A percentile compares a stretch with the other conserved stretches of the same genome.
These are phyloP conservation scores for Cladosporium phlei DNA, from an alignment of 2,329 filamentous ascomycete genomes.

Conservation along the genomic window DNA sequence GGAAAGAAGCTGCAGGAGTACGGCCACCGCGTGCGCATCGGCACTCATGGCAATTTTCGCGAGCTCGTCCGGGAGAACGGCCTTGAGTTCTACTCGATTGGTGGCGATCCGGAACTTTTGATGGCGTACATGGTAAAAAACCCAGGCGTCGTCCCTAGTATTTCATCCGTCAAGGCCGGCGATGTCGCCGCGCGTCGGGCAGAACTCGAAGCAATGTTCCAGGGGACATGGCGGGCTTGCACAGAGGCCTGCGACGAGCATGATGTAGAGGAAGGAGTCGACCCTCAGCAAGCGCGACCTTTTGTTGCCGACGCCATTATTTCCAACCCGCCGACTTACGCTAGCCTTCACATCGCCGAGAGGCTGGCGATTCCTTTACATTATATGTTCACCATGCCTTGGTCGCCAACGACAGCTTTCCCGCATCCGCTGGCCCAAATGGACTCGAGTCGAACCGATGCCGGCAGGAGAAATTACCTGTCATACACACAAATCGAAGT, in stretches of 20 bases:
- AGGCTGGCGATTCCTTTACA: slow-evolving; percentile 68
- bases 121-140: slow-evolving; percentile 49
- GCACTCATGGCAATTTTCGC: slow-evolving; percentile 66
- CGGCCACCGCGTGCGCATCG: slow-evolving; percentile 67
- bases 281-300: slow-evolving; percentile 51
- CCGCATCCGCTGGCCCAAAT: slow-evolving; percentile 79
- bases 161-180: slow-evolving; percentile 22
- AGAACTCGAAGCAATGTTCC: slow-evolving; percentile 24
- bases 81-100: slow-evolving; percentile 71
- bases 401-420: slow-evolving; percentile 76
- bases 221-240: slow-evolving; percentile 28
- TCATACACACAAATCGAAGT: slow-evolving; percentile 79
- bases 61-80: slow-evolving; percentile 64
- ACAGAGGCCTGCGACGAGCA: slow-evolving; percentile 51
- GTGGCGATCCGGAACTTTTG: slow-evolving; percentile 67
- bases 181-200: slow-evolving; percentile 23
- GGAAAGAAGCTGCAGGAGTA: slow-evolving; percentile 62
- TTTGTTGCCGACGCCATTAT: slow-evolving; percentile 80
- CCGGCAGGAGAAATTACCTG: slow-evolving; percentile 68
- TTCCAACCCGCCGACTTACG: slow-evolving; percentile 70
- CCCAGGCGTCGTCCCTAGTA: slow-evolving; percentile 27
- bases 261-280: slow-evolving; percentile 42
- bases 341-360: slow-evolving; percentile 68
- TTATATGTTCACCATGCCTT: slow-evolving; percentile 94
- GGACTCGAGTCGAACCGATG: slow-evolving; percentile 65